These are phyloP conservation scores for Novymonas esmeraldas DNA, from an alignment of 208 protist species.

Conservation along the genomic window DNA sequence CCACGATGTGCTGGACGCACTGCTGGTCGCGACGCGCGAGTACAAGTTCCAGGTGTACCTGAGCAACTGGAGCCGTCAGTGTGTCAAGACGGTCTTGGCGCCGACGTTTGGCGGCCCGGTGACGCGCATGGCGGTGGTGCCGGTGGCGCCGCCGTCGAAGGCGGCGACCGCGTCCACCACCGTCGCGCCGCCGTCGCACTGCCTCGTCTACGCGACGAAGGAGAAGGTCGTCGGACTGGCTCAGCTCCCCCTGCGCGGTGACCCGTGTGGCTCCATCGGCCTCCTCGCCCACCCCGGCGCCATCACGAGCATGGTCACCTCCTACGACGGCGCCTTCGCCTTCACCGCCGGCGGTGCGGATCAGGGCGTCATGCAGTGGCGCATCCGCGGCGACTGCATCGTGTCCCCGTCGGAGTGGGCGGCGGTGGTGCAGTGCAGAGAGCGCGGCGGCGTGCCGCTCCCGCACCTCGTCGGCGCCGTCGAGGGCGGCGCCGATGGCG, in stretches of 20 bases:
- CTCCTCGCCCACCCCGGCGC: slow-evolving; percentile 93
- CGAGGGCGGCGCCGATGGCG: slow-evolving; percentile 90
- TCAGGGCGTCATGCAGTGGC: slow-evolving; percentile 91
- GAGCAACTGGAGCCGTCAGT: slow-evolving; percentile 88
- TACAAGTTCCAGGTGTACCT: slow-evolving; percentile 90
- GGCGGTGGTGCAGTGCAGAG: slow-evolving; percentile 18
- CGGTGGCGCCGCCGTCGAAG: background rate
- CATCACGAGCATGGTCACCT: slow-evolving; percentile 73
- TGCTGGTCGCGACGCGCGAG: slow-evolving; percentile 89
- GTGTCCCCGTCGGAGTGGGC: slow-evolving; percentile 24
- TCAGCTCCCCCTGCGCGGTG: slow-evolving; percentile 91
- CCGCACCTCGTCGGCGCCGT: slow-evolving; percentile 88
- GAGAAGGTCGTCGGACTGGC: slow-evolving; percentile 94
- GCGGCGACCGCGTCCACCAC: slow-evolving; percentile 2
- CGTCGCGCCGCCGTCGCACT: slow-evolving; percentile 31
- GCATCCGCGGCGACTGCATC: slow-evolving; percentile 63
- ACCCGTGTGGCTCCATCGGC: slow-evolving; percentile 90
- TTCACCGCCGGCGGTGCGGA: slow-evolving; percentile 94
- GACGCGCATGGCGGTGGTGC: slow-evolving; percentile 58
- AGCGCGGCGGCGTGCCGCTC: slow-evolving; percentile 63
- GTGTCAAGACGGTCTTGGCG: slow-evolving; percentile 85
- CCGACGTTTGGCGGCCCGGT: slow-evolving; percentile 94
- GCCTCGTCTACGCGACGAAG: slow-evolving; percentile 85
- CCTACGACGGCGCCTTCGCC: slow-evolving; percentile 83
- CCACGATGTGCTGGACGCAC: slow-evolving; percentile 50